These are phyloP conservation scores for Edaphochlamys debaryana DNA, from an alignment of 139 green algal genomes.

Conservation along the genomic window DNA sequence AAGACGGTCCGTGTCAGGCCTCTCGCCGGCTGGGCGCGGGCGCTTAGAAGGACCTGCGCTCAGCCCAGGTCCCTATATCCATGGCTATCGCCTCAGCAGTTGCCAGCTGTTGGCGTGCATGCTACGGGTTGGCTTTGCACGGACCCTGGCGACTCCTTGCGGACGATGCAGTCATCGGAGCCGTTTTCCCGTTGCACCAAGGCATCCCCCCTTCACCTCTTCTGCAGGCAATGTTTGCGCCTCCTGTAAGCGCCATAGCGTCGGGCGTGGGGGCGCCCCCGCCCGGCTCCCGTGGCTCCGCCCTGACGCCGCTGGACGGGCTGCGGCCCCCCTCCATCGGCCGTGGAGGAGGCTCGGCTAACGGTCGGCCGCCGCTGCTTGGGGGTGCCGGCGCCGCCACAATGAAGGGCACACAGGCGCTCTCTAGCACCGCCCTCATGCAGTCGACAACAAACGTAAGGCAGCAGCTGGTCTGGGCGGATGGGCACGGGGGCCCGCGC, in stretches of 20 bases:
- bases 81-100: too few relatives aligned
- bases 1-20: too few relatives aligned
- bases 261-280: not conserved
- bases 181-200: too few relatives aligned
- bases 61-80: too few relatives aligned
- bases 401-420: not conserved
- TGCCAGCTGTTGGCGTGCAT: too few relatives aligned
- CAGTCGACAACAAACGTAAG: conserved; percentile 8
- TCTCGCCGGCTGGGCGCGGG: too few relatives aligned
- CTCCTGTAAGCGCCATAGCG: not conserved
- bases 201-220: not conserved
- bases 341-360: not conserved
- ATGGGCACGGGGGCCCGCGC: not conserved
- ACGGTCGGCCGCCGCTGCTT: conserved; percentile 12
- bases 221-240: conserved; percentile 8
- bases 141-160: too few relatives aligned
- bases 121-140: too few relatives aligned
- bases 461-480: not conserved
- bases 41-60: too few relatives aligned
- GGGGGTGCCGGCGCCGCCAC: not conserved
- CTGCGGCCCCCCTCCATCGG: not conserved
- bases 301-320: conserved; percentile 26
- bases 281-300: conserved; percentile 11
- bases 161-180: too few relatives aligned
- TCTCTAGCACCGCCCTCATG: not conserved